phyloP scores from a whole-genome alignment of 352 stramenopile genomes.

The Blastocystis sp. region DNA sequence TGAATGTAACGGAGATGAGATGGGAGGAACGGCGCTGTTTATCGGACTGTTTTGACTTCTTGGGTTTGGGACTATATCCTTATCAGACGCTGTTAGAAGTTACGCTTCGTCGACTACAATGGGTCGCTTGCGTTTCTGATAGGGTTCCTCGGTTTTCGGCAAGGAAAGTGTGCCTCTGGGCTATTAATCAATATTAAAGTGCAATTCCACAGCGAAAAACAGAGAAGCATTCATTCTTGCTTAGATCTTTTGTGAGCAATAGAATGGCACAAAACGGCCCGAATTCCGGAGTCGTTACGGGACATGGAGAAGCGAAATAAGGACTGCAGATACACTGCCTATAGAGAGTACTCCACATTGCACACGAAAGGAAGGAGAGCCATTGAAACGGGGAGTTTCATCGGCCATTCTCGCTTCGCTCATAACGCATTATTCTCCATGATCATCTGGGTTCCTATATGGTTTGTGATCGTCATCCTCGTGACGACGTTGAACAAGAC shows the following conservation, averaged over 20 bases:
- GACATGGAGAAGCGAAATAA: not conserved
- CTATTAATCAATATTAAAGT: not conserved
- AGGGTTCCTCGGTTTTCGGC: not conserved
- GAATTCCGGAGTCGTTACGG: not conserved
- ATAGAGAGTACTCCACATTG: no score
- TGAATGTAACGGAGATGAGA: not conserved
- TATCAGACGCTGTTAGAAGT: not conserved
- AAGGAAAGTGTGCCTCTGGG: not conserved
- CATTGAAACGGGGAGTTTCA: not conserved
- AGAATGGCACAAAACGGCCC: not conserved
- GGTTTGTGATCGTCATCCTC: conserved; percentile 64
- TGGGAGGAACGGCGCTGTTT: not conserved
- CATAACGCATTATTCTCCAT: not conserved
- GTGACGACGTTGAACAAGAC: conserved; percentile 68
- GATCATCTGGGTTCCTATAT: conserved; percentile 67
- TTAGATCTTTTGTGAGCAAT: not conserved
- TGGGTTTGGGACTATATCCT: conserved; percentile 26
- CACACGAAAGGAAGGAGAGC: no score
- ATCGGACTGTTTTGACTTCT: conserved; percentile 1
- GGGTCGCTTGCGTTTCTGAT: conserved; percentile 54
- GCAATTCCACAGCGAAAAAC: not conserved
- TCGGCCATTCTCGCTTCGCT: not conserved
- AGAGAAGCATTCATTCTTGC: conserved; percentile 9
- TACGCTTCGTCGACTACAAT: conserved; percentile 67
- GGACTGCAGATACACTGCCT: not conserved